Conservation (phyloP, 305 asterid species). For the Fraxinus ornus region DNA sequence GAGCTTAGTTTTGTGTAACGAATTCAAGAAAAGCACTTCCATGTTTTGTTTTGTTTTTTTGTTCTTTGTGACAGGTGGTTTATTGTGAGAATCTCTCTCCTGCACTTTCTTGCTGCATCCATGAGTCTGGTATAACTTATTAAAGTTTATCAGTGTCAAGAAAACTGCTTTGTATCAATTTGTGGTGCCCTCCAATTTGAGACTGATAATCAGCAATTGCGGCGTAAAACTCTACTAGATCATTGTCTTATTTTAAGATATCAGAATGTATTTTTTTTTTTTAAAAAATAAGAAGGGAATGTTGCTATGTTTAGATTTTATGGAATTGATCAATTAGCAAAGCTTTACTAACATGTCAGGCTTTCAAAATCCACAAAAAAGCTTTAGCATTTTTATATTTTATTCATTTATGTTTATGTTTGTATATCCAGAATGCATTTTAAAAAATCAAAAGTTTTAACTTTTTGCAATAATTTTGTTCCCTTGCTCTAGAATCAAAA, state of each 20-base stretch:
- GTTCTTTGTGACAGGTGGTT: background rate
- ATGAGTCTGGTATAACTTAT: background rate
- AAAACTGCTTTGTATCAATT: conserved; percentile 5
- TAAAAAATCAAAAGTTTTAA: background rate
- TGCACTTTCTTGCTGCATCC: background rate
- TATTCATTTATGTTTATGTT: background rate
- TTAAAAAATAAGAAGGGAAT: background rate
- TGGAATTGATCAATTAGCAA: background rate
- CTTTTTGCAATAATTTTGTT: background rate
- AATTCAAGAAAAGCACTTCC: conserved; percentile 5
- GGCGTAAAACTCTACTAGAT: background rate
- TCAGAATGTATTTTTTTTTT: background rate
- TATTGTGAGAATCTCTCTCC: background rate
- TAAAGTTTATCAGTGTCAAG: background rate
- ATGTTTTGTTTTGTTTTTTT: background rate
- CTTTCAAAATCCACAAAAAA: background rate
- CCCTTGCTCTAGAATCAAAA: background rate
- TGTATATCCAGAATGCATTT: background rate
- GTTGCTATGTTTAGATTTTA: background rate
- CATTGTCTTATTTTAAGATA: background rate
- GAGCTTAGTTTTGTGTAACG: conserved; percentile 11
- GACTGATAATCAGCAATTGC: background rate
- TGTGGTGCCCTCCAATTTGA: conserved; percentile 4
- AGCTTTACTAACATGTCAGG: background rate
- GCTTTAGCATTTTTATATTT: background rate